Evolutionary conservation across 2,329 filamentous ascomycete genomes (phyloP).

Genomic region (Aplosporella prunicola): DNA sequence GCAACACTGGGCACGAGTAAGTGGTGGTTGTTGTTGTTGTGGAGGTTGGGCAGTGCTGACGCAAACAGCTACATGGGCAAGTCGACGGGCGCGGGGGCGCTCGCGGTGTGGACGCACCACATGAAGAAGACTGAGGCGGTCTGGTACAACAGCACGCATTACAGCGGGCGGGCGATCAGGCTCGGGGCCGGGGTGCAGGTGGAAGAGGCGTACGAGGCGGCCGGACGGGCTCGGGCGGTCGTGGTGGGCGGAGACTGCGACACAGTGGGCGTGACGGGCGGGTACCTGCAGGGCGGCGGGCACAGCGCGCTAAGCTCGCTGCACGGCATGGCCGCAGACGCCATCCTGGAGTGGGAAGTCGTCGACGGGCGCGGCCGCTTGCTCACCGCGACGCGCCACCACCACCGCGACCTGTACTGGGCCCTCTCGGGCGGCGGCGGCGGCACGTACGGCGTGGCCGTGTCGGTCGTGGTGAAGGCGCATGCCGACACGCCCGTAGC

Average conservation of each 20-base stretch:
- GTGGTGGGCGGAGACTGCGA: constrained; percentile 23
- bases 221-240: constrained; percentile 14
- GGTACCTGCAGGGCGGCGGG: constrained; percentile 24
- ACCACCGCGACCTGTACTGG: constrained; percentile 28
- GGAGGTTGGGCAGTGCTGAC: not conserved
- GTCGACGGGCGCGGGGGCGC: constrained; percentile 23
- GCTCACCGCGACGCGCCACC: constrained; percentile 18
- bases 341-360: constrained; percentile 23
- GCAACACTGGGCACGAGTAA: constrained; percentile 30
- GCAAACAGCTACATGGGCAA: constrained; percentile 19
- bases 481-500: constrained; percentile 17
- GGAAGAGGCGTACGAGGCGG: constrained; percentile 20
- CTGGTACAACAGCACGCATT: constrained; percentile 19
- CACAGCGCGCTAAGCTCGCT: constrained; percentile 13
- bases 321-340: constrained; percentile 23
- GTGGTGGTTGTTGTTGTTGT: constrained; percentile 21
- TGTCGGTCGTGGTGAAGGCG: constrained; percentile 22
- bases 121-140: constrained; percentile 25
- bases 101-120: constrained; percentile 29
- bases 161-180: constrained; percentile 20
- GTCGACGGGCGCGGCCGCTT: constrained; percentile 22
- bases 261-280: constrained; percentile 26
- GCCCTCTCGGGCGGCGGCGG: constrained; percentile 24
- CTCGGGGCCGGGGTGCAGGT: constrained; percentile 26
- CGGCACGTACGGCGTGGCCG: constrained; percentile 23